phyloP scores from a whole-genome alignment of 208 protist species.

The Trypanosoma theileri region DNA sequence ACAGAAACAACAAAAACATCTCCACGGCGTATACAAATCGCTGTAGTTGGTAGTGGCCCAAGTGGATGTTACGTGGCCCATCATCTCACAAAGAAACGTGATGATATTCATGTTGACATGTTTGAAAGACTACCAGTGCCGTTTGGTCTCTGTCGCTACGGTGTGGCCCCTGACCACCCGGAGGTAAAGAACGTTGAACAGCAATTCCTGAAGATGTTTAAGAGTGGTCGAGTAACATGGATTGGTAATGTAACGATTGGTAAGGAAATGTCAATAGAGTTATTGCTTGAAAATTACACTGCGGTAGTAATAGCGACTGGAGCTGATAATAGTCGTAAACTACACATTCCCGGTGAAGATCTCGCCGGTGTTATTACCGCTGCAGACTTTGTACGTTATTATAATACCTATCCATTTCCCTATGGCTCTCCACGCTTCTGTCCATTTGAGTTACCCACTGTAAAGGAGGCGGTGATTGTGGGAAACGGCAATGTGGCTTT shows the following conservation, averaged over 20 bases:
- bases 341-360: conserved; percentile 85
- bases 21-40: conserved; percentile 71
- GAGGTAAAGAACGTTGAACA: conserved; percentile 96
- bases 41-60: conserved; percentile 94
- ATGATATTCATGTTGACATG: conserved; percentile 87
- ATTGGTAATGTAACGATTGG: conserved; percentile 94
- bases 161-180: conserved; percentile 97
- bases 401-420: conserved; percentile 95
- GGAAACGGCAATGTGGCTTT: conserved; percentile 97
- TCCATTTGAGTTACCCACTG: conserved; percentile 62
- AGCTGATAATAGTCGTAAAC: conserved; percentile 58
- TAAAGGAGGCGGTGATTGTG: conserved; percentile 62
- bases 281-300: conserved; percentile 85
- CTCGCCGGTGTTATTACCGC: conserved; percentile 82
- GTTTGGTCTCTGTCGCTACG: conserved; percentile 96
- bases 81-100: conserved; percentile 78
- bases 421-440: conserved; percentile 73
- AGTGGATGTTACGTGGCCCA: conserved; percentile 95
- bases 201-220: conserved; percentile 87
- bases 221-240: conserved; percentile 77
- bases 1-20: not conserved
- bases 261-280: conserved; percentile 63
- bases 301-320: conserved; percentile 94
- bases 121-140: conserved; percentile 94
- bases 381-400: conserved; percentile 94